Conservation (phyloP, 2,329 filamentous ascomycete genomes). For the Fusarium domesticum region DNA sequence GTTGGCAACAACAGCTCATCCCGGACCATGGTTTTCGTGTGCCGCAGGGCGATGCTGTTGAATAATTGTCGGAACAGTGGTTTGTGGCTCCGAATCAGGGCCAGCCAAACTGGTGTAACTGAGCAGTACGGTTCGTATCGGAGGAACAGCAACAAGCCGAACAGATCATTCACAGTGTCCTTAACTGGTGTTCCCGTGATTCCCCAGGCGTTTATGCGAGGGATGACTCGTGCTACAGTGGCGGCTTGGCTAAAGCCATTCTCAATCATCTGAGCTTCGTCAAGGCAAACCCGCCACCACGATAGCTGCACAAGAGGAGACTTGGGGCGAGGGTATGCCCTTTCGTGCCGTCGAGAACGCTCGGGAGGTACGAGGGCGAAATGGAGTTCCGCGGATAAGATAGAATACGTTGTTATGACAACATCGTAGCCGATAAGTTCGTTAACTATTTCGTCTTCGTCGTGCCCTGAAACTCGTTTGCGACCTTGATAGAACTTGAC, state of each 20-base stretch:
- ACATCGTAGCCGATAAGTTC: slow-evolving; percentile 53
- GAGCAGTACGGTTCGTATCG: slow-evolving; percentile 73
- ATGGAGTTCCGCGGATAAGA: slow-evolving; percentile 78
- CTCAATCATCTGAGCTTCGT: slow-evolving; percentile 91
- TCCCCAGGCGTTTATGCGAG: slow-evolving; percentile 84
- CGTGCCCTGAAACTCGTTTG: slow-evolving; percentile 34
- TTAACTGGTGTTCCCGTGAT: slow-evolving; percentile 85
- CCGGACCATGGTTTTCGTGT: slow-evolving; percentile 79
- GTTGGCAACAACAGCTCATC: slow-evolving; percentile 75
- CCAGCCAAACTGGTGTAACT: slow-evolving; percentile 63
- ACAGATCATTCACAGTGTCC: slow-evolving; percentile 72
- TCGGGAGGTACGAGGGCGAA: slow-evolving; percentile 69
- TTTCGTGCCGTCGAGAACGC: slow-evolving; percentile 62
- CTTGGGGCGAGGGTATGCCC: slow-evolving; percentile 62
- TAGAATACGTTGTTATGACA: slow-evolving; percentile 62
- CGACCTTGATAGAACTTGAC: slow-evolving; percentile 57
- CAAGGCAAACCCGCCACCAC: slow-evolving; percentile 82
- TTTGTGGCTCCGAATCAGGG: slow-evolving; percentile 60
- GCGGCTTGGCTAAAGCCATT: slow-evolving; percentile 82
- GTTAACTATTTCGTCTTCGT: slow-evolving; percentile 41
- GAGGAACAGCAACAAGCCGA: slow-evolving; percentile 78
- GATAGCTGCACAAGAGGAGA: slow-evolving; percentile 77
- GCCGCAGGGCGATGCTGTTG: slow-evolving; percentile 69
- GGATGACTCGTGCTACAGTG: slow-evolving; percentile 73
- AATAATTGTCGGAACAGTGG: slow-evolving; percentile 68